phyloP scores from a whole-genome alignment of 257 asterid genomes.

The Gentiana straminea region DNA sequence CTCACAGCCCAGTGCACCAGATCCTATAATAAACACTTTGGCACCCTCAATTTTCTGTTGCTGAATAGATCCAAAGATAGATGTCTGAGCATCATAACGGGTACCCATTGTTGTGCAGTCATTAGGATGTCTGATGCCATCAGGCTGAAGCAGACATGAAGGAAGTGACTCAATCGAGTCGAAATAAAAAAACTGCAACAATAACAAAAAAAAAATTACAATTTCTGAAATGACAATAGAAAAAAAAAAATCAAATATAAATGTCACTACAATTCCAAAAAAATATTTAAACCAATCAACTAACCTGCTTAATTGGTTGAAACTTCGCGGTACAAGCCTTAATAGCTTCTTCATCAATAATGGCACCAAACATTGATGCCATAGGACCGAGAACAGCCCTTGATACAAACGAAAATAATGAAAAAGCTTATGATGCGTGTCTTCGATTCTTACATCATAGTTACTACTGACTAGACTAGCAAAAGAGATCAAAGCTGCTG shows the following conservation, averaged over 20 bases:
- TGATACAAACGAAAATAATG: slow-evolving; percentile 67
- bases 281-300: neutral
- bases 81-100: slow-evolving; percentile 90
- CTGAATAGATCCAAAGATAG: slow-evolving; percentile 72
- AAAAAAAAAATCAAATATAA: neutral
- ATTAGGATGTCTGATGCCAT: slow-evolving; percentile 31
- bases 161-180: slow-evolving; percentile 93
- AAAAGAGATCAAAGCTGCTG: slow-evolving; percentile 57
- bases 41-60: slow-evolving; percentile 84
- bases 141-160: slow-evolving; percentile 53
- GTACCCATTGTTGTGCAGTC: slow-evolving; percentile 32
- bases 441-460: slow-evolving; percentile 56
- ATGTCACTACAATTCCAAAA: neutral
- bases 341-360: slow-evolving; percentile 91
- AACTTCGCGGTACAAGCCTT: slow-evolving; percentile 97
- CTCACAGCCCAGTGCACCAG: slow-evolving; percentile 97
- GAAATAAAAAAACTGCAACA: slow-evolving; percentile 73
- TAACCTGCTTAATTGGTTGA: slow-evolving; percentile 79
- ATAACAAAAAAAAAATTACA: slow-evolving; percentile 7
- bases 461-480: slow-evolving; percentile 49
- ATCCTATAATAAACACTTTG: slow-evolving; percentile 69
- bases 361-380: slow-evolving; percentile 98
- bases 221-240: neutral
- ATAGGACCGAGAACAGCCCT: slow-evolving; percentile 86
- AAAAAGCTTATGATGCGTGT: slow-evolving; percentile 58